phyloP scores from a whole-genome alignment of 2,329 filamentous ascomycete genomes.

The Pseudogymnoascus sp. region DNA sequence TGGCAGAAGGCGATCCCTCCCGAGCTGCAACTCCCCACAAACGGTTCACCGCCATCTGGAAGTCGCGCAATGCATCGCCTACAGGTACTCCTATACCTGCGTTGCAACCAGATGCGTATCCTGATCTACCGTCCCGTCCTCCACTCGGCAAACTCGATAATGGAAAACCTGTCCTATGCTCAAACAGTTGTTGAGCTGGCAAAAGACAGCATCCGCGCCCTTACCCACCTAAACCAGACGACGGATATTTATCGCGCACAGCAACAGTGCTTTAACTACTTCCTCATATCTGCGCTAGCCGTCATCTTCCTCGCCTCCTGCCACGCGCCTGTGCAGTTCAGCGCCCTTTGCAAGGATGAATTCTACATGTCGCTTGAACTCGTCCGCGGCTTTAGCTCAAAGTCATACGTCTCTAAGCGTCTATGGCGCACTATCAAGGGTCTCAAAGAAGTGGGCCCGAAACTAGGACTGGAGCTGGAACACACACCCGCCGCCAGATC shows the following conservation, averaged over 20 bases:
- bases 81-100: constrained; percentile 75
- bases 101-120: constrained; percentile 84
- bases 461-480: constrained; percentile 48
- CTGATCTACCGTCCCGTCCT: constrained; percentile 82
- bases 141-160: constrained; percentile 76
- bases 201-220: constrained; percentile 66
- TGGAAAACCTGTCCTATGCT: constrained; percentile 64
- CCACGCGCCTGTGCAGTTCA: constrained; percentile 66
- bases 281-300: constrained; percentile 65
- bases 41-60: constrained; percentile 36
- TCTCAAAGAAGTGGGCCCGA: constrained; percentile 63
- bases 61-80: constrained; percentile 53
- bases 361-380: constrained; percentile 73
- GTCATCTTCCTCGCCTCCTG: constrained; percentile 70
- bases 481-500: constrained; percentile 14
- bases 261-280: constrained; percentile 75
- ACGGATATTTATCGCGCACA: constrained; percentile 63
- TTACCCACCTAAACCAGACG: constrained; percentile 63
- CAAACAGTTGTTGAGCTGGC: constrained; percentile 67
- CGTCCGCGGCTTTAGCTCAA: constrained; percentile 62
- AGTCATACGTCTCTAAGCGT: constrained; percentile 63
- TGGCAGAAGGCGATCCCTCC: constrained; percentile 74
- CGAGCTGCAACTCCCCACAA: constrained; percentile 47
- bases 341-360: constrained; percentile 59
- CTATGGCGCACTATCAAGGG: constrained; percentile 66